These are phyloP conservation scores for Fusarium aywerte DNA, from an alignment of 2,329 filamentous ascomycete genomes.

Conservation along the genomic window DNA sequence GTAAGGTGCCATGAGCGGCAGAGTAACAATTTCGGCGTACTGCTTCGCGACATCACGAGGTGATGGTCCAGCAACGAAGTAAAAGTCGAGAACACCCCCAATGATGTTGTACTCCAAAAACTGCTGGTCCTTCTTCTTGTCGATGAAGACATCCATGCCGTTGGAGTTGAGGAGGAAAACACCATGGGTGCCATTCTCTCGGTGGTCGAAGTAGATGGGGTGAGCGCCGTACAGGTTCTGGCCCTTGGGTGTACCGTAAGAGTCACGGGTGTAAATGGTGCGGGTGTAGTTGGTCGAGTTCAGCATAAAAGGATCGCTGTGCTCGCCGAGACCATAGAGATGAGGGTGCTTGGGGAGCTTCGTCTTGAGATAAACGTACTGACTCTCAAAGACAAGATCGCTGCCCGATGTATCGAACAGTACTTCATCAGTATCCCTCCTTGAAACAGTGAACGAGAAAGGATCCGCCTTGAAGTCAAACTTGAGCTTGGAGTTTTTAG, in stretches of 20 bases:
- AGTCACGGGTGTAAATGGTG: constrained; percentile 69
- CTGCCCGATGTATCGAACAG: constrained; percentile 77
- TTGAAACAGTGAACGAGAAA: constrained; percentile 73
- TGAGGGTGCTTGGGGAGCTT: constrained; percentile 74
- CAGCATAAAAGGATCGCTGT: constrained; percentile 75
- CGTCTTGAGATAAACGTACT: constrained; percentile 80
- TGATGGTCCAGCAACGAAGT: constrained; percentile 69
- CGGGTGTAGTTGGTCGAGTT: constrained; percentile 70
- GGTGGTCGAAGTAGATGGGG: constrained; percentile 80
- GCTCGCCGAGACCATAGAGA: constrained; percentile 83
- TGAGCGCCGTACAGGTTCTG: constrained; percentile 79
- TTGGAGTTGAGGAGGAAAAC: constrained; percentile 79
- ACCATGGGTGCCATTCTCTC: constrained; percentile 66
- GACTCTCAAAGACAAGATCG: constrained; percentile 77
- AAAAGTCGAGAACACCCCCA: constrained; percentile 80
- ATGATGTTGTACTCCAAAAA: constrained; percentile 84
- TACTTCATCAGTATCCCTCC: constrained; percentile 56
- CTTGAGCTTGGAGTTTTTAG: constrained; percentile 57
- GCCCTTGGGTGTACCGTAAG: constrained; percentile 69
- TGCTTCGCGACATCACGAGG: constrained; percentile 68
- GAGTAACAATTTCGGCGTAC: constrained; percentile 66
- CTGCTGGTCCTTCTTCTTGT: constrained; percentile 67
- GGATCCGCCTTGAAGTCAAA: constrained; percentile 60
- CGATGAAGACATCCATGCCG: constrained; percentile 81
- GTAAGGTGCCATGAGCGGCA: constrained; percentile 71